Base-by-base conservation (phyloP, 768 basidiomycete genomes). In the Pleurotus citrinopileatus region DNA sequence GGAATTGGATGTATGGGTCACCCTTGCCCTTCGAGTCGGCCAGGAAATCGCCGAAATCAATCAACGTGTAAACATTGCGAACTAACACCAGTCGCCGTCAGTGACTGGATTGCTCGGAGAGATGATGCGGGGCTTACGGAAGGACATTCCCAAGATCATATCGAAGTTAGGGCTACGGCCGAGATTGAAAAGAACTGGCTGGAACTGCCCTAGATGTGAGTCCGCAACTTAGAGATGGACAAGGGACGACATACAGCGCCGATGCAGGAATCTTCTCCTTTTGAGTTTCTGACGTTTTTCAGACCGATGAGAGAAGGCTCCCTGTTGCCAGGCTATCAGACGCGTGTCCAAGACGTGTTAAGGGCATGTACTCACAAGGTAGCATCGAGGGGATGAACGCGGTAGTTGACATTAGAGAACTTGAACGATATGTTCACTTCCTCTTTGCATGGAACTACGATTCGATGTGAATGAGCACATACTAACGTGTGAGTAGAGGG, bases 111-210 rank as follows among this genome's bases (percentile, higher is more conserved):
- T 7, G 6, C 9, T 52, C 12, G 36, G 26, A 17, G 17, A 38
- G 22, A 2, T n/a, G 23, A 26, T 36, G 28, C 32, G 26, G 7
- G 20, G 45, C 56, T 20, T 26, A 59, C 59, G 47, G 40, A 59
- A 59, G 15, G 56, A 40, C 28, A 42, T 38, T 20, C 59, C 59
- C 9, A 59, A 36, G 25, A 59, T 57, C 38, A 46, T 46, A 23
- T 59, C 59, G 25, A 51, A 53, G 25, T 65, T 73, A 25, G 77
- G 71, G 50, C 59, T 61, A 5, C 56, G 22, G 36, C 74, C 74
- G 37, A 68, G 64, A 45, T 77, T 71, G 43, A 76, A 80, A 6
- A 79, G 76, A 38, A 82, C 78, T 4, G 87, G 87, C 59, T 89
- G 88, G 70, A 89, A 90, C 87, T 88, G 15, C 13, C 22, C 19